Conservation (phyloP, 441 rosid genomes). For the Gossypium aridum region DNA sequence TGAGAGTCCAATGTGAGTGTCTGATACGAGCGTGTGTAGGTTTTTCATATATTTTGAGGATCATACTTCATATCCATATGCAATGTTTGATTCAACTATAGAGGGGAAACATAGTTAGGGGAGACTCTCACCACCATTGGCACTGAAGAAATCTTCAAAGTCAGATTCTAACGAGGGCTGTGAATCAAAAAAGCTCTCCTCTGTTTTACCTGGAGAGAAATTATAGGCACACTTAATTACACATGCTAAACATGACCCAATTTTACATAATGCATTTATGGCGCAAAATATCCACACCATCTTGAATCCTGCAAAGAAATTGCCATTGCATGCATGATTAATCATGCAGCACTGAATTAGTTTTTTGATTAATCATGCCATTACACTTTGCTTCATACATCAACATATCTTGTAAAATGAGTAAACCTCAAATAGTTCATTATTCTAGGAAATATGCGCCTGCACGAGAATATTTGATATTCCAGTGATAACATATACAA, state of each 20-base stretch:
- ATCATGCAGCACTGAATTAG: no score
- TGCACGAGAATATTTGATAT: no score
- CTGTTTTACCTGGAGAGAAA: conserved; percentile 24
- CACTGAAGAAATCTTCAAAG: conserved; percentile 53
- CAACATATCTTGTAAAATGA: no score
- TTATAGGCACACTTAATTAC: neutral
- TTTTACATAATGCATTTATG: neutral
- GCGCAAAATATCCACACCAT: neutral
- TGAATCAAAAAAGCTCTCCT: conserved; percentile 48
- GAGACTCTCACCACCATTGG: conserved; percentile 43
- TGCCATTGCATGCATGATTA: neutral
- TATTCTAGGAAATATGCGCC: no score
- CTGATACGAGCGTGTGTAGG: neutral
- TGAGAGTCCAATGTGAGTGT: neutral
- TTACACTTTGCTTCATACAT: no score
- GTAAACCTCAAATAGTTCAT: no score
- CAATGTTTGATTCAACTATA: neutral
- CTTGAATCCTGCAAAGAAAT: neutral
- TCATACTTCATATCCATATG: neutral
- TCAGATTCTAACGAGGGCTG: conserved; percentile 55
- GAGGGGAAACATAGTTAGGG: neutral
- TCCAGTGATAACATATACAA: no score
- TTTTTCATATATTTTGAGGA: neutral
- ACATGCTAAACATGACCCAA: neutral
- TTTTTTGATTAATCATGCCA: no score